phyloP scores from a whole-genome alignment of 2,329 filamentous ascomycete species.

The Coleophoma crateriformis region DNA sequence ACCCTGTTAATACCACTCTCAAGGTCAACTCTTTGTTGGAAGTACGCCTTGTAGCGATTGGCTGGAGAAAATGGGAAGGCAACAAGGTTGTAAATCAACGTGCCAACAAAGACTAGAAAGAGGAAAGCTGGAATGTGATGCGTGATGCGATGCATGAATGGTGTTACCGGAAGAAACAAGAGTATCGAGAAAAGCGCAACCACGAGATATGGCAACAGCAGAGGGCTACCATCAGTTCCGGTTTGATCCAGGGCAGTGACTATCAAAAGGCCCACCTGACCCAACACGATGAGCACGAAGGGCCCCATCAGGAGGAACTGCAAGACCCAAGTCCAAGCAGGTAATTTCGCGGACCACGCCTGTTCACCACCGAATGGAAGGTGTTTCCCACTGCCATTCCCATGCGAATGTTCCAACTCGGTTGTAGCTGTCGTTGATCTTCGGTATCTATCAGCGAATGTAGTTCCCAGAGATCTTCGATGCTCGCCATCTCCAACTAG shows the following conservation, averaged over 20 bases:
- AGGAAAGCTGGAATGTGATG: slow-evolving; percentile 77
- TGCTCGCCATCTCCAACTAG: slow-evolving; percentile 39
- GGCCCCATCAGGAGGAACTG: slow-evolving; percentile 80
- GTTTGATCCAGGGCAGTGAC: slow-evolving; percentile 74
- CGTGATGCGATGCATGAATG: slow-evolving; percentile 82
- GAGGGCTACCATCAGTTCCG: slow-evolving; percentile 72
- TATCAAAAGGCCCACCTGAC: slow-evolving; percentile 68
- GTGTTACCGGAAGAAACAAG: slow-evolving; percentile 69
- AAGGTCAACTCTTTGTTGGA: slow-evolving; percentile 75
- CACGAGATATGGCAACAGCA: slow-evolving; percentile 66
- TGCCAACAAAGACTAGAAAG: slow-evolving; percentile 65
- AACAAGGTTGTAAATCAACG: slow-evolving; percentile 77
- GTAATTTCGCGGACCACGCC: slow-evolving; percentile 74
- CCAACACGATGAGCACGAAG: slow-evolving; percentile 69
- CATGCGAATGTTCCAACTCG: slow-evolving; percentile 20
- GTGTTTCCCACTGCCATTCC: slow-evolving; percentile 25
- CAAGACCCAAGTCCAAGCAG: slow-evolving; percentile 80
- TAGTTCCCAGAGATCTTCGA: slow-evolving; percentile 45
- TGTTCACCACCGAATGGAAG: slow-evolving; percentile 67
- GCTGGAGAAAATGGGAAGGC: slow-evolving; percentile 83
- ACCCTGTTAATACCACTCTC: slow-evolving; percentile 66
- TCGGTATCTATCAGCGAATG: slow-evolving; percentile 48
- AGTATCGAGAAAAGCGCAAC: slow-evolving; percentile 65
- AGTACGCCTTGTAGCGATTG: slow-evolving; percentile 80
- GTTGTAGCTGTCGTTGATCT: slow-evolving; percentile 15